Percentiles rank a stretch among this genome's conserved stretches.
phyloP scores from a whole-genome alignment of 768 basidiomycete genomes.

The Auriscalpium microsporum region DNA sequence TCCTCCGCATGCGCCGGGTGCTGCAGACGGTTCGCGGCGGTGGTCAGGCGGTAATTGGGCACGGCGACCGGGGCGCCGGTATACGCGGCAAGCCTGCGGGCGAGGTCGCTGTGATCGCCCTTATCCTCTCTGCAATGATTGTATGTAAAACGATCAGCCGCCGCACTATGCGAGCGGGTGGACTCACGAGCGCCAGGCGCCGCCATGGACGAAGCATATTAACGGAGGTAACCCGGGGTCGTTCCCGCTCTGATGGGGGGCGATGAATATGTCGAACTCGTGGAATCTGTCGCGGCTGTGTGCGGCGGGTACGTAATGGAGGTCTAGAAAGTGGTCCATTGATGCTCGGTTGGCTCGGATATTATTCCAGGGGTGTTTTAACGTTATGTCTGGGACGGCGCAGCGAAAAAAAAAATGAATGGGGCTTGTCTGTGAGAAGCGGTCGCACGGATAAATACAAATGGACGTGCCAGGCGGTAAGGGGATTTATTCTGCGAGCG shows the following conservation, averaged over 20 bases:
- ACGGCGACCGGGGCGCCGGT: slow-evolving; percentile 56
- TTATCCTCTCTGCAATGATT: slow-evolving; percentile 59
- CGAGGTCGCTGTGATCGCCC: slow-evolving; percentile 44
- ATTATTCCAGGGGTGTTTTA: slow-evolving; percentile 7
- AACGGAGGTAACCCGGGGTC: slow-evolving; percentile 26
- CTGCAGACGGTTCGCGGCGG: slow-evolving; percentile 30
- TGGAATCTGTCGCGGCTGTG: slow-evolving; percentile 26
- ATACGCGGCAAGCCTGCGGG: slow-evolving; percentile 38
- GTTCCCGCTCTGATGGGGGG: background rate
- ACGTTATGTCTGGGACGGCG: background rate
- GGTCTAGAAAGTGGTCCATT: slow-evolving; percentile 10
- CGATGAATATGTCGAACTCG: slow-evolving; percentile 44
- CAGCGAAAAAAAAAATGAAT: background rate
- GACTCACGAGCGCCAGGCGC: slow-evolving; percentile 73
- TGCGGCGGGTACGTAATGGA: slow-evolving; percentile 29
- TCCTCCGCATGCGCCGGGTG: slow-evolving; percentile 73
- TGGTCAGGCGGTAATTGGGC: slow-evolving; percentile 73
- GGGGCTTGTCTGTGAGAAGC: background rate
- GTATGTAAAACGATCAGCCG: background rate
- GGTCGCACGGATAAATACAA: background rate
- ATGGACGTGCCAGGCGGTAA: background rate
- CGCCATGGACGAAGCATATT: slow-evolving; percentile 73
- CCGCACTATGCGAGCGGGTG: slow-evolving; percentile 1
- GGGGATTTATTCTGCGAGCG: too few species aligned
- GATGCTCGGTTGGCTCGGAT: background rate